Conservation (phyloP, 169 alveolate genomes). For the Babesia bovis region DNA sequence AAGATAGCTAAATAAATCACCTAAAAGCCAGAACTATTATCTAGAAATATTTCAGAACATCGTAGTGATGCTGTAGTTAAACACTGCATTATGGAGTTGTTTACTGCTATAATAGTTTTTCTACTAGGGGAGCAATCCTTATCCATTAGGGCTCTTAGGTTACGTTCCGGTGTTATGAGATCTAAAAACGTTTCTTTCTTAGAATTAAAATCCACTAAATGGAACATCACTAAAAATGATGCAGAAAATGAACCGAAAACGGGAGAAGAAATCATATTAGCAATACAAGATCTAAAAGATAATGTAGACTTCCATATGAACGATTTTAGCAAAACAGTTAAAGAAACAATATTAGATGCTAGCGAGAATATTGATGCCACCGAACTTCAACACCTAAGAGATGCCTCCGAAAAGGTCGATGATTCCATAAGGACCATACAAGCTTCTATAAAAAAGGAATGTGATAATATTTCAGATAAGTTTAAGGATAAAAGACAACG, state of each 20-base stretch:
- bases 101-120: neutral
- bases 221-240: constrained; percentile 29
- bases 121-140: neutral
- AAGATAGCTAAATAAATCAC: neutral
- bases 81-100: neutral
- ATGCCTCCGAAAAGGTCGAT: constrained; percentile 41
- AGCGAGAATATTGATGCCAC: constrained; percentile 36
- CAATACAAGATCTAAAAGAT: constrained; percentile 57
- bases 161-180: neutral
- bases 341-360: constrained; percentile 5
- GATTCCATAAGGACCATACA: constrained; percentile 41
- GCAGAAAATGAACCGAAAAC: neutral
- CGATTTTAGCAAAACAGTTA: constrained; percentile 18
- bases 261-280: constrained; percentile 11
- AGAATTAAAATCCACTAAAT: constrained; percentile 1
- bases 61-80: neutral
- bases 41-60: neutral
- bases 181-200: neutral
- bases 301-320: constrained; percentile 54
- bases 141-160: neutral
- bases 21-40: neutral
- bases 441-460: constrained; percentile 43
- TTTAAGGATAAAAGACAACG: neutral
- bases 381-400: constrained; percentile 21
- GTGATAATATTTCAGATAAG: constrained; percentile 23